phyloP scores from a whole-genome alignment of 805 yeast genomes.

The Cyberlindnera amylophila region DNA sequence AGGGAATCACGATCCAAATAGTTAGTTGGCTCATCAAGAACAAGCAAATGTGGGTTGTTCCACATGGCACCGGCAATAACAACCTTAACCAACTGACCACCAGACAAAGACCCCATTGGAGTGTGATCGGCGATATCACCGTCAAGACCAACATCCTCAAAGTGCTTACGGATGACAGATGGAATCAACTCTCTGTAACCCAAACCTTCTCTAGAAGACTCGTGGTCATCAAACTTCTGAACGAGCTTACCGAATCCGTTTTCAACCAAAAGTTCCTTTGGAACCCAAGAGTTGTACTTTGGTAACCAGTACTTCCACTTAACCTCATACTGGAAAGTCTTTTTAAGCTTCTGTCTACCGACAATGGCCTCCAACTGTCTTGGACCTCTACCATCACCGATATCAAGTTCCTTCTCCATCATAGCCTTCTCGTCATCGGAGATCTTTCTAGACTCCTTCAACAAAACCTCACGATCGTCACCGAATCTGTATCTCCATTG shows the following conservation, averaged over 20 bases:
- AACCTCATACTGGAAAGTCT: slow-evolving; percentile 93
- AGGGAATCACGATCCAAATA: slow-evolving; percentile 96
- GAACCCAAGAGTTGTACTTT: slow-evolving; percentile 89
- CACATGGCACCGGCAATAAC: slow-evolving; percentile 99
- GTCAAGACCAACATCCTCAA: slow-evolving; percentile 95
- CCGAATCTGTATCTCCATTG: slow-evolving; percentile 99
- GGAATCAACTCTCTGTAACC: slow-evolving; percentile 96
- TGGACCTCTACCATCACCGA: slow-evolving; percentile 84
- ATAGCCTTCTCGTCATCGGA: slow-evolving; percentile 72
- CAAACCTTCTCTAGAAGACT: slow-evolving; percentile 98
- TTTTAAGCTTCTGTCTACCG: slow-evolving; percentile 95
- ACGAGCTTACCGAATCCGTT: slow-evolving; percentile 88
- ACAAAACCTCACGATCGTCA: slow-evolving; percentile 93
- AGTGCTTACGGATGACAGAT: slow-evolving; percentile 89
- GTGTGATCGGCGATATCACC: slow-evolving; percentile 99
- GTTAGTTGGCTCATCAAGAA: slow-evolving; percentile 97
- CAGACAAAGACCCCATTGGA: slow-evolving; percentile 92
- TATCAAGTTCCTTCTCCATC: slow-evolving; percentile 74
- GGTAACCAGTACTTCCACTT: slow-evolving; percentile 94
- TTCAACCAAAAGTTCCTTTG: slow-evolving; percentile 75
- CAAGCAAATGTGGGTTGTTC: slow-evolving; percentile 97
- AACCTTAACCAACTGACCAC: slow-evolving; percentile 97
- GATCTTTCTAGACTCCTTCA: slow-evolving; percentile 89
- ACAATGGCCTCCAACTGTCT: slow-evolving; percentile 90
- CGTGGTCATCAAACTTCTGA: slow-evolving; percentile 97